Conservation (phyloP, 495 filamentous ascomycete genomes). For the Chaetomidium leptoderma region DNA sequence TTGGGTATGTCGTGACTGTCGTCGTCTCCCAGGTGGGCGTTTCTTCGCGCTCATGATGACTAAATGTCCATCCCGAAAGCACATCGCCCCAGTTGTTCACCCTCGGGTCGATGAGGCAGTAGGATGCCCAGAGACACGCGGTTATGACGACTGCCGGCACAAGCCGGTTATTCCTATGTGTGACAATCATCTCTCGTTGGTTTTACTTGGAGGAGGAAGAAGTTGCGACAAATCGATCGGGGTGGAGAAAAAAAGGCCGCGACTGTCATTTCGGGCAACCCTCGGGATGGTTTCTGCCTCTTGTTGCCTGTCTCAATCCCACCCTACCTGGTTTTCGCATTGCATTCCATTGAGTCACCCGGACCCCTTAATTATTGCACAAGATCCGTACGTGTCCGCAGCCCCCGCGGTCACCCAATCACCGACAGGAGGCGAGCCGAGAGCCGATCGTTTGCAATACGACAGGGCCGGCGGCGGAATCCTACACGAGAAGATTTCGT, state of each 20-base stretch:
- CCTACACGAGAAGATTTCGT: neutral
- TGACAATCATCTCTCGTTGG: conserved; percentile 4
- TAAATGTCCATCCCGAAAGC: neutral
- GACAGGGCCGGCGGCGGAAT: neutral
- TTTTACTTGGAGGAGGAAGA: no score
- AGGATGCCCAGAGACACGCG: conserved; percentile 2
- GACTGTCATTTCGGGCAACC: no score
- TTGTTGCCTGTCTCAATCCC: no score
- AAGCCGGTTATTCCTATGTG: conserved; percentile 13
- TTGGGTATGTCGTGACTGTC: neutral
- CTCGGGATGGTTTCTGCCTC: no score
- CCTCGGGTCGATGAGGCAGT: conserved; percentile 7
- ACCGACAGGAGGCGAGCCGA: neutral
- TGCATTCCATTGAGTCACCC: neutral
- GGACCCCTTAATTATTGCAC: neutral
- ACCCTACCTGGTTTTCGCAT: neutral
- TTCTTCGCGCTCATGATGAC: neutral
- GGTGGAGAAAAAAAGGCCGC: no score
- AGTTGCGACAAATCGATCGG: no score
- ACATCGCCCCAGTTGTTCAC: conserved; percentile 3
- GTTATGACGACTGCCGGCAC: conserved; percentile 10
- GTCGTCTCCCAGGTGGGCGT: neutral
- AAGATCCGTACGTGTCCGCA: neutral
- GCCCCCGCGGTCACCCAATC: neutral
- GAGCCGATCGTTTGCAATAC: neutral